Evolutionary conservation across 2,329 filamentous ascomycete species (phyloP), one percentile per base, ranked within the genome.

Genomic region (Neonectria sp.): DNA sequence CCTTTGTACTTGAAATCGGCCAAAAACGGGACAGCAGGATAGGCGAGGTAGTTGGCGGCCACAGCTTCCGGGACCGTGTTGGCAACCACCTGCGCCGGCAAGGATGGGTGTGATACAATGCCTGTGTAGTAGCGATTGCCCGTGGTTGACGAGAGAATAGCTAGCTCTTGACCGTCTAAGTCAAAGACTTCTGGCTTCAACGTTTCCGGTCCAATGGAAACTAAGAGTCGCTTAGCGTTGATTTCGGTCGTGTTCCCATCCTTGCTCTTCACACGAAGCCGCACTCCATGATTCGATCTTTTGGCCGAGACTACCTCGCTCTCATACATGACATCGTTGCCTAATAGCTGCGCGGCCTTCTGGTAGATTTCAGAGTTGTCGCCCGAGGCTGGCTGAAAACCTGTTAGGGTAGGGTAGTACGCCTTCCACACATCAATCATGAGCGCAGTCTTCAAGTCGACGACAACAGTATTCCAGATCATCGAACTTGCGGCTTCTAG

Each of bases 381-480:
- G 37, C 37, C 37, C 37, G 37, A 43, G 12, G 37, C 37, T n/a
- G 37, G 37, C 37, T 43, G 37, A 43, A 43, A 43, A 43, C 37
- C 37, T 43, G 37, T 43, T 43, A 43, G 17, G 15, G 37, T 43
- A 43, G 37, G 37, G 37, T 43, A 43, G 37, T 43, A 43, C 37
- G 37, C 37, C 37, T 43, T 43, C 37, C 37, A 43, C 37, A 43
- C 37, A n/a, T 43, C 37, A 43, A 43, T 43, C 37, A 43, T 43
- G 8, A 43, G 37, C 37, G 37, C 37, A 43, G 37, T n/a, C 15
- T 43, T 43, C 37, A 43, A 43, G 12, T 43, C 37, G 37, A 43
- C 37, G 37, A 7, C 37, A 43, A 43, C 37, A 12, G 37, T 43
- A 43, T 43, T 43, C 37, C 37, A 43, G 37, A 43, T 43, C 37